Evolutionary conservation across 768 basidiomycete genomes (phyloP).

Genomic region (Trametes cingulata): DNA sequence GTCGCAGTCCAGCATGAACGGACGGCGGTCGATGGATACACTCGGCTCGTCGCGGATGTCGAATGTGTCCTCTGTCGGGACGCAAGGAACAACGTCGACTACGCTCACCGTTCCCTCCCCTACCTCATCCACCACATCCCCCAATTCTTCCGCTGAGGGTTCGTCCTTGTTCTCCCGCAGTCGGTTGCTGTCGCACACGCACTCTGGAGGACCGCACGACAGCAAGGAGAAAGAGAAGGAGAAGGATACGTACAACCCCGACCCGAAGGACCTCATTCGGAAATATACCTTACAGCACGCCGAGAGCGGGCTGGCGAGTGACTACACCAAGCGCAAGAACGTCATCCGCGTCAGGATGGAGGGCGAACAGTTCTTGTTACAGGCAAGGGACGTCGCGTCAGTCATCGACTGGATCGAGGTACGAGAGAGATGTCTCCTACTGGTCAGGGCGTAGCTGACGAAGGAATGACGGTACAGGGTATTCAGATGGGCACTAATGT

Average conservation of each 20-base stretch:
- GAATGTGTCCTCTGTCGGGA: conserved; percentile 8
- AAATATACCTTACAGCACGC: conserved; percentile 85
- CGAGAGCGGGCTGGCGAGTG: conserved; percentile 92
- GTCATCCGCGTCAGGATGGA: conserved; percentile 91
- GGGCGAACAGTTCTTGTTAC: conserved; percentile 95
- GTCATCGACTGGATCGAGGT: conserved; percentile 98
- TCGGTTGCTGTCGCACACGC: conserved; percentile 10
- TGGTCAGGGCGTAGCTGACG: neutral
- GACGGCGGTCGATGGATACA: conserved; percentile 17
- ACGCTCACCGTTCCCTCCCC: conserved; percentile 5
- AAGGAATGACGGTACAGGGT: conserved; percentile 47
- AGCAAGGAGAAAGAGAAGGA: conserved; percentile 3
- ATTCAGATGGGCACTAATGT: conserved; percentile 93
- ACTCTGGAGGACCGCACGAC: conserved; percentile 16
- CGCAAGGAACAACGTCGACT: neutral
- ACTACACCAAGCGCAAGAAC: conserved; percentile 91
- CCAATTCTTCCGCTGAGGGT: conserved; percentile 8
- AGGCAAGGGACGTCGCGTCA: conserved; percentile 77
- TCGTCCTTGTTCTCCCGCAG: conserved; percentile 19
- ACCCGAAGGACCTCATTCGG: conserved; percentile 56
- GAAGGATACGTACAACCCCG: conserved; percentile 32
- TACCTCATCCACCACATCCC: neutral
- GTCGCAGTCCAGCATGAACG: conserved; percentile 7
- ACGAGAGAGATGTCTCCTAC: conserved; percentile 16
- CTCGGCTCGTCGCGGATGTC: conserved; percentile 18